phyloP scores from a whole-genome alignment of 306 rosid species.

The Trifolium repens region DNA sequence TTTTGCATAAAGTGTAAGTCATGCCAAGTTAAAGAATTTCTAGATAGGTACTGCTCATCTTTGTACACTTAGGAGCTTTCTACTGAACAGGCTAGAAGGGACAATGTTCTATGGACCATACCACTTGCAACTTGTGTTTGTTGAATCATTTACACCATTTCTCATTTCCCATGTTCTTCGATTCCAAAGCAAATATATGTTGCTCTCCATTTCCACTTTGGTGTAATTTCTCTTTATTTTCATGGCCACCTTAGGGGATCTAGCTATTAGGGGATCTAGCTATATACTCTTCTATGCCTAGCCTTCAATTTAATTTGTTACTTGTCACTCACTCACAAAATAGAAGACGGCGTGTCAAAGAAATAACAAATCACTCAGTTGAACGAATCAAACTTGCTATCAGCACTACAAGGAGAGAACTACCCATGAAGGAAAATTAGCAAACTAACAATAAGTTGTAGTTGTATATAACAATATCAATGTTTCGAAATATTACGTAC shows the following conservation, averaged over 20 bases:
- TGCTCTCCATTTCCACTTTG: conserved; percentile 45
- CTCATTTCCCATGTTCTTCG: conserved; percentile 56
- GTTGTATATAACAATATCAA: too few relatives aligned
- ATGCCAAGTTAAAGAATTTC: conserved; percentile 46
- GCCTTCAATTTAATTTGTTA: neutral
- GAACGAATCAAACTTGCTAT: conserved; percentile 32
- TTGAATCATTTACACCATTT: conserved; percentile 59
- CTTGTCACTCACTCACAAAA: conserved; percentile 34
- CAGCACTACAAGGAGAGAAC: neutral
- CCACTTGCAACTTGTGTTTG: conserved; percentile 61
- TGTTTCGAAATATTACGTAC: too few relatives aligned
- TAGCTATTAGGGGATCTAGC: neutral
- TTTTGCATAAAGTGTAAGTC: conserved; percentile 16
- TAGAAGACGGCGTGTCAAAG: conserved; percentile 2
- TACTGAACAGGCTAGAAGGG: neutral
- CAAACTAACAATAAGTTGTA: too few relatives aligned
- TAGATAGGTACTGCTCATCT: conserved; percentile 52
- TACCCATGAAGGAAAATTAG: too few relatives aligned
- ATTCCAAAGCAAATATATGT: conserved; percentile 49
- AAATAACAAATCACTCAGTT: neutral
- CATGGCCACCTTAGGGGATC: conserved; percentile 6
- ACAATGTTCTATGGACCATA: conserved; percentile 57
- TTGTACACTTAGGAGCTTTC: conserved; percentile 40
- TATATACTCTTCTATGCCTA: neutral
- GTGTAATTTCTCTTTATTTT: conserved; percentile 36